phyloP scores from a whole-genome alignment of 169 alveolate species.

The Neospora caninum region DNA sequence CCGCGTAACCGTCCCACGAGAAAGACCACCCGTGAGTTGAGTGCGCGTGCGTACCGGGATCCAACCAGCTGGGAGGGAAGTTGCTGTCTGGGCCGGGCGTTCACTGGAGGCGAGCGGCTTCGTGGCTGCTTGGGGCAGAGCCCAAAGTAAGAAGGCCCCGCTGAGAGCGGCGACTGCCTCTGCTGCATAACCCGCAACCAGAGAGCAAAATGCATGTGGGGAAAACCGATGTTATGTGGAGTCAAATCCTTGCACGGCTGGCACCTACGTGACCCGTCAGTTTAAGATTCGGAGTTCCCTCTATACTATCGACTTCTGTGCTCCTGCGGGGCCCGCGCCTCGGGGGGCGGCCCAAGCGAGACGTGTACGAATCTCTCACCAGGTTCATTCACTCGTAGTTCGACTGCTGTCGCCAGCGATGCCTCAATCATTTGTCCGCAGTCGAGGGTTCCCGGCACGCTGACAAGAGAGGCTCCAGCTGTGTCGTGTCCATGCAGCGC shows the following conservation, averaged over 20 bases:
- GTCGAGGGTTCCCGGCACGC: neutral
- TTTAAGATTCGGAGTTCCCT: no score
- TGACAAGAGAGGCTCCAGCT: neutral
- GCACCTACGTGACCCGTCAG: no score
- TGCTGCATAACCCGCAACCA: neutral
- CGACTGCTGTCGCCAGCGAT: neutral
- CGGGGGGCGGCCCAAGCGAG: no score
- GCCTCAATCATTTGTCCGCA: conserved; percentile 17
- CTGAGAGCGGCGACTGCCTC: neutral
- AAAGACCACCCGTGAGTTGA: no score
- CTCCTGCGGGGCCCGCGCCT: no score
- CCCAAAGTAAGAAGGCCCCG: neutral
- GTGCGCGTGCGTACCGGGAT: no score
- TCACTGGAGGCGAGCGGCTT: neutral
- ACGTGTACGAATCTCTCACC: neutral
- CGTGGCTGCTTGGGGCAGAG: neutral
- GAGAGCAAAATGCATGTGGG: neutral
- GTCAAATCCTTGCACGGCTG: neutral
- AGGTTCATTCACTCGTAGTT: conserved; percentile 21
- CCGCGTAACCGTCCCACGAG: no score
- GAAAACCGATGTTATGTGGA: neutral
- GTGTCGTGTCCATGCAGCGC: neutral
- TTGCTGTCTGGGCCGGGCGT: no score
- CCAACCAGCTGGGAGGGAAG: no score
- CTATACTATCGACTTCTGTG: no score